phyloP scores from a whole-genome alignment of 345 rosid species.

The Diplotaxis tenuifolia region DNA sequence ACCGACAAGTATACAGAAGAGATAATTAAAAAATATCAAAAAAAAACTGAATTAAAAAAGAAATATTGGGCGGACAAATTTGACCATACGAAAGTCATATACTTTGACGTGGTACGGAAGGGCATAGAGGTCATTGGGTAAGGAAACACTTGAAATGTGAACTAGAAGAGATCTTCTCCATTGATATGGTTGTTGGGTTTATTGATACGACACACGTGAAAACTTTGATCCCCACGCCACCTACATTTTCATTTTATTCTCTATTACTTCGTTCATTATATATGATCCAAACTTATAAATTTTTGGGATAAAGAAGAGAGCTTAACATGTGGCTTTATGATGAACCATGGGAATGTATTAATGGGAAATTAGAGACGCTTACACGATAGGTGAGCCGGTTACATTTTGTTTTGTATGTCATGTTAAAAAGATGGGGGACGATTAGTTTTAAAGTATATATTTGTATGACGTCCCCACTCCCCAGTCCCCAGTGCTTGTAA shows the following conservation, averaged over 20 bases:
- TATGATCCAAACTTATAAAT: constrained; percentile 4
- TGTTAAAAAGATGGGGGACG: not conserved
- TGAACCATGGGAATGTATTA: not conserved
- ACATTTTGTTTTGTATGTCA: not conserved
- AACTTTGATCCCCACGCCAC: constrained; percentile 22
- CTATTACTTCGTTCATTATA: not conserved
- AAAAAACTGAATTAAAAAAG: not conserved
- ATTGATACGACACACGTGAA: constrained; percentile 42
- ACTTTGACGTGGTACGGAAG: constrained; percentile 26
- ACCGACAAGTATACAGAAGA: no score
- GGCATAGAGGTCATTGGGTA: constrained; percentile 1
- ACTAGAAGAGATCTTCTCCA: constrained; percentile 22
- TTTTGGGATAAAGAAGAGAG: not conserved
- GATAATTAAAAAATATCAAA: no score
- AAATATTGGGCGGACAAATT: constrained; percentile 27
- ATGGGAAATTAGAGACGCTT: not conserved
- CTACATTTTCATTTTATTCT: constrained; percentile 14
- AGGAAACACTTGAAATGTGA: constrained; percentile 18
- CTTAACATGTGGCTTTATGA: not conserved
- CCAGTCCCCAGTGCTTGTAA: not conserved
- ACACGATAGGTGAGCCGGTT: not conserved
- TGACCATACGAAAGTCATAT: constrained; percentile 33
- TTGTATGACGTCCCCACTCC: not conserved
- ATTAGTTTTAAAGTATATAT: not conserved
- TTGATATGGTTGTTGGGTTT: constrained; percentile 41